phyloP scores from a whole-genome alignment of 225 moss, liverwort and hornwort species.

The Sphagnum tenellum region DNA sequence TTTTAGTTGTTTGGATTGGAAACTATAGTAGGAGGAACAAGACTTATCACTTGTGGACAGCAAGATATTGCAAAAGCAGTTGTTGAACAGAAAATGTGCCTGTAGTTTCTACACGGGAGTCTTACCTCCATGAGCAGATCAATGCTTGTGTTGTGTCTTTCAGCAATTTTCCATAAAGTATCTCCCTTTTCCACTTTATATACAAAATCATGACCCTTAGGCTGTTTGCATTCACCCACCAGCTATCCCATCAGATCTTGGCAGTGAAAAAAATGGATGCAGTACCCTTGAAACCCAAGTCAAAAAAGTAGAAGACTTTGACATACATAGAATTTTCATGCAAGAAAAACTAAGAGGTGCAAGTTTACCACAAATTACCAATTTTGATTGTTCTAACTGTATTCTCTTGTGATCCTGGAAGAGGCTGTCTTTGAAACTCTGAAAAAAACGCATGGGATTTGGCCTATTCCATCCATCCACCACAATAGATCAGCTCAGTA shows the following conservation, averaged over 20 bases:
- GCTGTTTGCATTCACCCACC: slow-evolving; percentile 23
- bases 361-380: no score
- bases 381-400: slow-evolving; percentile 2
- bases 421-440: slow-evolving; percentile 49
- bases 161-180: slow-evolving; percentile 34
- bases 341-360: no score
- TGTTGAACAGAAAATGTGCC: no score
- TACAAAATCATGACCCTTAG: slow-evolving; percentile 41
- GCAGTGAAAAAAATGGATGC: no score
- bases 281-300: no score
- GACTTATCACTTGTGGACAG: no score
- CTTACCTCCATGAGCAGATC: slow-evolving; percentile 63
- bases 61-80: no score
- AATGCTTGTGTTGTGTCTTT: slow-evolving; percentile 28
- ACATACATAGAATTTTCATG: no score
- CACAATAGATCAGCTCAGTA: not conserved
- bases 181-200: slow-evolving; percentile 53
- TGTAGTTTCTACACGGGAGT: no score
- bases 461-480: slow-evolving; percentile 21
- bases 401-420: slow-evolving; percentile 46
- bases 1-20: no score
- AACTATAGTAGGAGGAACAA: no score
- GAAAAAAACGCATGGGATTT: slow-evolving; percentile 47
- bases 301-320: no score
- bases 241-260: not conserved